These are phyloP conservation scores for Flaveria trinervia DNA, from an alignment of 129 eudicot species.

Conservation along the genomic window DNA sequence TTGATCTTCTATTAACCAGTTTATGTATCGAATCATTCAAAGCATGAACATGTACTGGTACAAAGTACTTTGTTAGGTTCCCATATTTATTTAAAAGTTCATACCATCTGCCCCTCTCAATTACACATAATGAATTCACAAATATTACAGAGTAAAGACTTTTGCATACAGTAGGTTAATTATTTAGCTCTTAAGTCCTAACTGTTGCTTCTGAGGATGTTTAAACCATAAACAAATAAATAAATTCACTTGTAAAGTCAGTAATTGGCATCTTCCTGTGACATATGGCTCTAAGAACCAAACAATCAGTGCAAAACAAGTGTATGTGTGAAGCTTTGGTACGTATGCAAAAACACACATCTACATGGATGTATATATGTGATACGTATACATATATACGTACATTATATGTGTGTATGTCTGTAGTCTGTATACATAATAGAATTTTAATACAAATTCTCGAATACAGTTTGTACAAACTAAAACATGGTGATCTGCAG, in stretches of 20 bases:
- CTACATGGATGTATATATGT: no score
- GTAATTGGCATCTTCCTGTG: background rate
- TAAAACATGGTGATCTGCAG: no score
- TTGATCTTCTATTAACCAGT: slow-evolving; percentile 2
- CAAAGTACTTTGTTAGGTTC: background rate
- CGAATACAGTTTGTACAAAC: no score
- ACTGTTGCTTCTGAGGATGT: slow-evolving; percentile 14
- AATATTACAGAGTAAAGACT: background rate
- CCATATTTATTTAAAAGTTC: background rate
- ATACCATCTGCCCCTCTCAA: slow-evolving; percentile 2
- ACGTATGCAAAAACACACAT: no score
- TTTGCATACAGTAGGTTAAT: slow-evolving; percentile 7
- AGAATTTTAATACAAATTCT: no score
- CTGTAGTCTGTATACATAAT: no score
- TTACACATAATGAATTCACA: background rate
- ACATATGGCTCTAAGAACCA: background rate
- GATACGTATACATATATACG: no score
- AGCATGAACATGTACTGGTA: background rate
- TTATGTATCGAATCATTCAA: slow-evolving; percentile 11
- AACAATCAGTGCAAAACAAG: slow-evolving; percentile 6
- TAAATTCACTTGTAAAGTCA: background rate
- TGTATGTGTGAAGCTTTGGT: background rate
- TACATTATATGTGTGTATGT: background rate
- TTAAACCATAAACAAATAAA: slow-evolving; percentile 3
- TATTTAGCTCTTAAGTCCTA: background rate